Evolutionary conservation across 148 eudicot species (phyloP), one percentile per base, ranked within the genome.

Genomic region (Oxyria digyna): DNA sequence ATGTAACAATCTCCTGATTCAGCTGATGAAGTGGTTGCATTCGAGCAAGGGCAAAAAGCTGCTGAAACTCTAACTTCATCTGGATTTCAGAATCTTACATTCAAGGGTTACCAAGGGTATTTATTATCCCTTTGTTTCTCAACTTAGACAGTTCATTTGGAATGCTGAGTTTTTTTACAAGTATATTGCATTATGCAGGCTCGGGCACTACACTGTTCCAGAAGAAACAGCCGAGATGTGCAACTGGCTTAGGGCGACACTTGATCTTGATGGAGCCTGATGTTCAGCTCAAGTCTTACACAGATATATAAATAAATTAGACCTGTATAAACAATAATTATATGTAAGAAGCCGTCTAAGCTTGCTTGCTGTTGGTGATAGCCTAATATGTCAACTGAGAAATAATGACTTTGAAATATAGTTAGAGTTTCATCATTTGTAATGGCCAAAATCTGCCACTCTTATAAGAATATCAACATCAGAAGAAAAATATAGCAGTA

Each of bases 161-260:
- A 1, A 41, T 0, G 1, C 9, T 41, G 43, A 41, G n/a, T n/a
- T n/a, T n/a, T n/a, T 14, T 0, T 8, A 11, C 43, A 41, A 1
- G 43, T 10, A 11, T 9, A 8, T 9, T 20, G 29, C 12, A 50
- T 21, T 50, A 21, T 50, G 48, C 84, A 89, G 91, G 76, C 76
- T 89, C 13, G 96, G 91, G 10, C 96, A n/a, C n/a, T n/a, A n/a
- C n/a, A n/a, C n/a, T n/a, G n/a, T n/a, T n/a, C n/a, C n/a, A n/a
- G n/a, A n/a, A 88, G 95, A 88, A 81, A 85, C 76, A 40, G 74
- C 77, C 38, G 85, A 80, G 67, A 81, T 88, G 49, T 82, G 95
- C 77, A 78, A 71, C 45, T 88, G 95, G 95, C 77, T 88, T 11
- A 76, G 74, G 8, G 48, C 72, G 40, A 69, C 40, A 6, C 33